Conservation (phyloP, 2,329 filamentous ascomycete genomes). For the Fusarium palustre region DNA sequence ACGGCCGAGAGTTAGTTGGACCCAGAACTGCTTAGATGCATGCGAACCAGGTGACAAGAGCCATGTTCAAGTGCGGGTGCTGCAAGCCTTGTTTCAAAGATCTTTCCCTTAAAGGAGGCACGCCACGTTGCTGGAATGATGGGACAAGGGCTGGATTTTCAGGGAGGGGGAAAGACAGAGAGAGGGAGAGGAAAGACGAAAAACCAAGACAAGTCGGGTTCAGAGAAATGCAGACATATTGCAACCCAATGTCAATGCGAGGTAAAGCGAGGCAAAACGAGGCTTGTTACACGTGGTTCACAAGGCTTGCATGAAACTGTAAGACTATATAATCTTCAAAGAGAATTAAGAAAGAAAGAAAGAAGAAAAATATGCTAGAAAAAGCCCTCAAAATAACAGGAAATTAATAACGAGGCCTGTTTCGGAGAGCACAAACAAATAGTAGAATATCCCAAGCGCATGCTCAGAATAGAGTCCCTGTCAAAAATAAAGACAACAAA, state of each 20-base stretch:
- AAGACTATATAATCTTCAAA: constrained; percentile 9
- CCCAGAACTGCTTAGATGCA: background rate
- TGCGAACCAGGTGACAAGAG: constrained; percentile 2
- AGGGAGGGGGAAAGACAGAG: constrained; percentile 15
- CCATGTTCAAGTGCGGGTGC: constrained; percentile 2
- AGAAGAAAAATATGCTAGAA: background rate
- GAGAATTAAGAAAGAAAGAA: background rate
- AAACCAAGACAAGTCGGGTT: background rate
- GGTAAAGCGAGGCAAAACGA: background rate
- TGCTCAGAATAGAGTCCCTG: background rate
- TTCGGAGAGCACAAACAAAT: background rate
- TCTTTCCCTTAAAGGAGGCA: constrained; percentile 20
- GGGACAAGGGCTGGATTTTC: constrained; percentile 7
- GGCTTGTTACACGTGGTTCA: constrained; percentile 29
- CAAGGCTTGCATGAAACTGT: constrained; percentile 6
- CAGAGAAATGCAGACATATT: background rate
- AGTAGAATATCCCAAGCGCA: background rate
- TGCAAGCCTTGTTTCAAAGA: constrained; percentile 37
- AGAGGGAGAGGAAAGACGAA: background rate
- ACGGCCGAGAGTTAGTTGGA: background rate
- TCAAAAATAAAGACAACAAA: background rate
- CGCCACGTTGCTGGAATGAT: constrained; percentile 27
- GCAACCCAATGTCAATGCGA: background rate
- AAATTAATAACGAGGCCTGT: constrained; percentile 1
- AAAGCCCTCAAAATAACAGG: background rate